These are phyloP conservation scores for Globisporangium echinulatum DNA, from an alignment of 352 stramenopile species.

Conservation along the genomic window DNA sequence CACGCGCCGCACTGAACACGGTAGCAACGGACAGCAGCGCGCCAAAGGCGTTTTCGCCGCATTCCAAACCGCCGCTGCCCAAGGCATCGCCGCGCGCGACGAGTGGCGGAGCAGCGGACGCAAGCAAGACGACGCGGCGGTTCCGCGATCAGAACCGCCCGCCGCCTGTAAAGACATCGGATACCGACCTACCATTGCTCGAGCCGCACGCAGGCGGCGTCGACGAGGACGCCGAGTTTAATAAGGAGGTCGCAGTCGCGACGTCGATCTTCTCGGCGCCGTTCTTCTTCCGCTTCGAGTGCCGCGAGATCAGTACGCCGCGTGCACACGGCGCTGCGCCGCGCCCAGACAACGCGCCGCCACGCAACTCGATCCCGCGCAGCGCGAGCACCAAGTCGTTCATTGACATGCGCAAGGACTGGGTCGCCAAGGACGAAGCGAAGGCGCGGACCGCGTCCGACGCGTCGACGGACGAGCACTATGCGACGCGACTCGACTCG, in stretches of 20 bases:
- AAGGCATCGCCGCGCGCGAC: constrained; percentile 6
- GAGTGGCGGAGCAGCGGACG: background rate
- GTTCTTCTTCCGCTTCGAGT: constrained; percentile 86
- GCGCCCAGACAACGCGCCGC: background rate
- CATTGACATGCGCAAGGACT: constrained; percentile 24
- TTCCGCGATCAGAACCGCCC: constrained; percentile 14
- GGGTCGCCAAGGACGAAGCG: constrained; percentile 3
- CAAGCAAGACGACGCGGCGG: constrained; percentile 1
- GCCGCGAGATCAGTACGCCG: constrained; percentile 38
- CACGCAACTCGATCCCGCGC: constrained; percentile 15
- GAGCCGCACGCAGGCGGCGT: constrained; percentile 30
- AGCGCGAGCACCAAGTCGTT: constrained; percentile 54
- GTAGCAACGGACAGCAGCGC: background rate
- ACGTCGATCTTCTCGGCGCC: constrained; percentile 79
- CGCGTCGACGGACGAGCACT: constrained; percentile 24
- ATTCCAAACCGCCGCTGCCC: constrained; percentile 13
- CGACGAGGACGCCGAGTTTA: constrained; percentile 76
- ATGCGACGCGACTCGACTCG: constrained; percentile 33
- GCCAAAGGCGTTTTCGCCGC: constrained; percentile 6
- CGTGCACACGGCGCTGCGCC: constrained; percentile 7
- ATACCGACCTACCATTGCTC: constrained; percentile 14
- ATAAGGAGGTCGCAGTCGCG: constrained; percentile 77
- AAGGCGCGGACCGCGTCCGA: constrained; percentile 17
- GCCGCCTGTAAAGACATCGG: constrained; percentile 20
- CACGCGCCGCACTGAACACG: background rate